Evolutionary conservation across 495 filamentous ascomycete species (phyloP).

Genomic region (Aspergillus leporis): DNA sequence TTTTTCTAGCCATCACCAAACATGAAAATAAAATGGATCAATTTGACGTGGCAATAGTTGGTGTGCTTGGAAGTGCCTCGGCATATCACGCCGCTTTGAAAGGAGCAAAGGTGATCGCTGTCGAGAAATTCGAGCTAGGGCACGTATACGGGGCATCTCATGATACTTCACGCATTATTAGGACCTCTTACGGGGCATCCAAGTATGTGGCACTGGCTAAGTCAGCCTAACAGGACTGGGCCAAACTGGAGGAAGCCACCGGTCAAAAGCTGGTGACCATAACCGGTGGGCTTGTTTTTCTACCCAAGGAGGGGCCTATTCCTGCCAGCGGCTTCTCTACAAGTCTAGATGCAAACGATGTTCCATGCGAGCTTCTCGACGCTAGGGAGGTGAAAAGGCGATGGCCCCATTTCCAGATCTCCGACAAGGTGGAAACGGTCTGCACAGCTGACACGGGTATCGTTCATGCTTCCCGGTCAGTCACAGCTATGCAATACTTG

Average conservation of each 20-base stretch:
- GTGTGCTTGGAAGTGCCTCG: conserved; percentile 21
- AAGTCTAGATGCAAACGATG: conserved; percentile 18
- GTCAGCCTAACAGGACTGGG: conserved; percentile 23
- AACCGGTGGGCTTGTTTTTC: conserved; percentile 25
- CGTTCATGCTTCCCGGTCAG: conserved; percentile 26
- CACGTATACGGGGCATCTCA: conserved; percentile 23
- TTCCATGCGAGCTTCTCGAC: conserved; percentile 28
- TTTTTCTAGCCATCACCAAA: no score
- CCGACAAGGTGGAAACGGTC: conserved; percentile 26
- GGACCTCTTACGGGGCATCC: conserved; percentile 15
- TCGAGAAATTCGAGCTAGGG: conserved; percentile 21
- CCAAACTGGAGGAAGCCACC: conserved; percentile 16
- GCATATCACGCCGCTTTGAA: conserved; percentile 17
- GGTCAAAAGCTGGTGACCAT: conserved; percentile 19
- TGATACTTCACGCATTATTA: conserved; percentile 20
- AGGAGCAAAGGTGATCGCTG: conserved; percentile 17
- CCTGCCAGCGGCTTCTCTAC: conserved; percentile 16
- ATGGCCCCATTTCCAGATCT: conserved; percentile 31
- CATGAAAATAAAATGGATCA: conserved; percentile 18
- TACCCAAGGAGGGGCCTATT: conserved; percentile 21
- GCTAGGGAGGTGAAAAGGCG: conserved; percentile 25
- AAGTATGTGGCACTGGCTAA: conserved; percentile 20
- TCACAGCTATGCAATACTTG: conserved; percentile 24
- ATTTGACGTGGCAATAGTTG: conserved; percentile 21
- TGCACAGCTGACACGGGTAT: conserved; percentile 30